phyloP scores from a whole-genome alignment of 2,329 filamentous ascomycete genomes.

The Stemphylium lycopersici region DNA sequence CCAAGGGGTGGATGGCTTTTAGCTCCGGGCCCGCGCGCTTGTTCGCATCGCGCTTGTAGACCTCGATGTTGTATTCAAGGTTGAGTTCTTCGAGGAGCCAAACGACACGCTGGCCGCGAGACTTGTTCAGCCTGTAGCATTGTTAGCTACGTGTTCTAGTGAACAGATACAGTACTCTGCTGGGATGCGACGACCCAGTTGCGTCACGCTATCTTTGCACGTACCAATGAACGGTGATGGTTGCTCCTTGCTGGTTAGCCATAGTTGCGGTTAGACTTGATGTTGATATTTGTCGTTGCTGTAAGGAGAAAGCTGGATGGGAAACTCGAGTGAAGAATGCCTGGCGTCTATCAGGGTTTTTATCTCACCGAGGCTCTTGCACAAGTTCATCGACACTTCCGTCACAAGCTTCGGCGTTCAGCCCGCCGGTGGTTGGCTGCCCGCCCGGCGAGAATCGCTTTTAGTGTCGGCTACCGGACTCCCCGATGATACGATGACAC shows the following conservation, averaged over 20 bases:
- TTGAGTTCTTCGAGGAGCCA: slow-evolving; percentile 87
- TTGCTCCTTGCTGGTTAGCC: slow-evolving; percentile 40
- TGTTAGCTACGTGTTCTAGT: not conserved
- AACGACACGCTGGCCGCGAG: slow-evolving; percentile 80
- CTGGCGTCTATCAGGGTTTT: not conserved
- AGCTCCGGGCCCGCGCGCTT: slow-evolving; percentile 77
- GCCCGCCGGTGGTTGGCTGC: slow-evolving; percentile 8
- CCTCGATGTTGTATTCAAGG: slow-evolving; percentile 77
- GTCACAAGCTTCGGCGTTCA: slow-evolving; percentile 14
- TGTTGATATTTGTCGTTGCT: not conserved
- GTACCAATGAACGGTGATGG: slow-evolving; percentile 47
- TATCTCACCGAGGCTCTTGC: slow-evolving; percentile 12
- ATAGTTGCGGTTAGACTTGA: slow-evolving; percentile 5
- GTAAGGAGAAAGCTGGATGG: not conserved
- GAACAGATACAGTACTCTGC: slow-evolving; percentile 7
- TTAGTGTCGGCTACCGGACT: slow-evolving; percentile 7
- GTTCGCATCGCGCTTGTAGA: slow-evolving; percentile 72
- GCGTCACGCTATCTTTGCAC: slow-evolving; percentile 4
- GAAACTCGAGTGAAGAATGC: not conserved
- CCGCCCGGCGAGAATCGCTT: not conserved
- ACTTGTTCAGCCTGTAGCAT: slow-evolving; percentile 74
- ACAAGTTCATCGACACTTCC: slow-evolving; percentile 1
- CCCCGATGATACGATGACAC: not conserved
- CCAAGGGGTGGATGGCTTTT: slow-evolving; percentile 79
- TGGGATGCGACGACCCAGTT: not conserved